These are phyloP conservation scores for Cyberlindnera nakhonratchasimensis DNA, from an alignment of 805 yeast genomes.

Conservation along the genomic window DNA sequence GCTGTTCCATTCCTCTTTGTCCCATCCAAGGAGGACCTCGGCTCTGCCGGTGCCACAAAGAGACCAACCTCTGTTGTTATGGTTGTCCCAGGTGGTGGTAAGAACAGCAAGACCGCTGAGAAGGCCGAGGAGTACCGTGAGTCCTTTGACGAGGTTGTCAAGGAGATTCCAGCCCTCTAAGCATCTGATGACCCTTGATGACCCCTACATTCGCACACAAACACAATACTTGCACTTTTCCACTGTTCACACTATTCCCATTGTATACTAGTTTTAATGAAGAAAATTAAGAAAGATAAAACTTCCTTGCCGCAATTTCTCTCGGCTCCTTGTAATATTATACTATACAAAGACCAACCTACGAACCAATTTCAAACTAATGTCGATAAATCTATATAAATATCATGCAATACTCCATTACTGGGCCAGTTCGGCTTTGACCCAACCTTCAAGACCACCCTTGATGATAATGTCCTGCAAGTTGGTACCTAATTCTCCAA, in stretches of 20 bases:
- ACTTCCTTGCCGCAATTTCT: no score
- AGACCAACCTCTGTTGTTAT: constrained; percentile 98
- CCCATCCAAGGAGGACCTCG: constrained; percentile 97
- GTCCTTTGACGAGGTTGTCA: constrained; percentile 87
- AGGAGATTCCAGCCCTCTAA: constrained; percentile 59
- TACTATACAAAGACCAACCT: no score
- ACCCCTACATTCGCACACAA: constrained; percentile 4
- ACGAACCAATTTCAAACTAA: no score
- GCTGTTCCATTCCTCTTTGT: constrained; percentile 89
- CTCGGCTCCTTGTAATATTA: no score
- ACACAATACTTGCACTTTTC: no score
- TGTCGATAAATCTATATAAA: not conserved
- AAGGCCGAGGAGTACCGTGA: constrained; percentile 89
- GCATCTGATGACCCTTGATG: constrained; percentile 1
- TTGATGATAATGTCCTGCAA: constrained; percentile 94
- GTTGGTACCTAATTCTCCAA: constrained; percentile 93
- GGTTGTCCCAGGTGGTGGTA: constrained; percentile 94
- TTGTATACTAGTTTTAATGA: constrained; percentile 12
- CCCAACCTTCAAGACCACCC: constrained; percentile 99
- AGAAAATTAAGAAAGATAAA: not conserved
- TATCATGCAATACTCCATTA: constrained; percentile 1
- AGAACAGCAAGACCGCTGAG: constrained; percentile 65
- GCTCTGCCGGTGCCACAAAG: constrained; percentile 98
- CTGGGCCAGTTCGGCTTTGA: constrained; percentile 57
- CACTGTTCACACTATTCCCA: constrained; percentile 2